Base-by-base conservation (phyloP, 2,329 filamentous ascomycete genomes). In the Fusarium albosuccineum region DNA sequence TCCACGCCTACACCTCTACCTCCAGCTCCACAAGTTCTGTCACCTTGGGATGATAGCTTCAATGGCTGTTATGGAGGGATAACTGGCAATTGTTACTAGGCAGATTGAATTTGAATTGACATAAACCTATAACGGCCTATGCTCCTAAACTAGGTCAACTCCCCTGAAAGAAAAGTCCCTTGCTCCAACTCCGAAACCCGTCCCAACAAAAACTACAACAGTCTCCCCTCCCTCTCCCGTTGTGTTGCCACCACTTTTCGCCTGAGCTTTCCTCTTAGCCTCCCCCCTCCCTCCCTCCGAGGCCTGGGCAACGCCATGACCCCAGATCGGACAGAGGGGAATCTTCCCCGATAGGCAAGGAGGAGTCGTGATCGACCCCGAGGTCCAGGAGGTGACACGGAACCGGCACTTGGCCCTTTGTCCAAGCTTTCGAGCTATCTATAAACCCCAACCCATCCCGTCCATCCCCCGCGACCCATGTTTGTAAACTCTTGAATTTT, bases 381-480 rank as follows among this genome's bases (percentile, higher is more conserved):
- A 42, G 37, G 27, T 53, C 16, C 17, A n/a, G 22, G 9, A 36
- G 8, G 48, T 40, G n/a, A 26, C 50, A 53, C 39, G n/a, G 9
- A 30, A 48, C 30, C 30, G 30, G 30, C 41, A 44, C 41, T 39
- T 30, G 30, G 29, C 41, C 30, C 11, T 33, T 9, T 4, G 30
- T 33, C 30, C 13, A 37, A 55, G 40, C 51, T 44, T 10, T 17
- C 29, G 14, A 29, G 30, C 49, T 13, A 37, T 46, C 34, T 58
- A 60, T 55, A 60, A 60, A 56, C 44, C 57, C 57, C 50, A 48
- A 59, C 41, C 41, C 57, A 59, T 41, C 41, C 49, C 57, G 22
- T 22, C 22, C 22, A 22, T 22, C 22, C 22, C 22, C 22, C 22
- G 4, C 22, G 22, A 22, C 22, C 22, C 22, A 22, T 5, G 22